A percentile compares a stretch with the other conserved stretches of the same genome.
Conservation (phyloP, 1,139 yeast species). For the Debaryomycetaceae sp. region DNA sequence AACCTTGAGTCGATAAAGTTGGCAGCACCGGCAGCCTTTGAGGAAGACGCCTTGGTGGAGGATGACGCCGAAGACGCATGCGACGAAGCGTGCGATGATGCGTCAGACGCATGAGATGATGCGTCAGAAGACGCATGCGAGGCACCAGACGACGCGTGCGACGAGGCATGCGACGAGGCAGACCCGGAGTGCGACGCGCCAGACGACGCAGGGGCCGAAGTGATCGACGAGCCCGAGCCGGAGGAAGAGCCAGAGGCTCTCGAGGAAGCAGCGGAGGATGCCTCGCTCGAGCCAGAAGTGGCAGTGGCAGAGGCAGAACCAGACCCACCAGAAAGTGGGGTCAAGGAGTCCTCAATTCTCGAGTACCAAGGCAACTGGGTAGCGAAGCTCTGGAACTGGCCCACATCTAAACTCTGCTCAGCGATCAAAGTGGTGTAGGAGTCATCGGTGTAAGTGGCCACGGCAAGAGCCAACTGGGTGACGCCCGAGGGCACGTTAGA, state of each 20-base stretch:
- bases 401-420: slow-evolving; percentile 15
- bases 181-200: slow-evolving; percentile 2
- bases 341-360: slow-evolving; percentile 4
- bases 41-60: background rate
- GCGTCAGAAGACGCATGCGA: background rate
- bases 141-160: slow-evolving; percentile 1
- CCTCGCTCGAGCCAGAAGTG: background rate
- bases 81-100: slow-evolving; percentile 3
- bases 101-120: slow-evolving; percentile 1
- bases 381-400: slow-evolving; percentile 24
- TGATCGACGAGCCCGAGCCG: slow-evolving; percentile 1
- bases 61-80: slow-evolving; percentile 1
- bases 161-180: slow-evolving; percentile 4
- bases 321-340: slow-evolving; percentile 2
- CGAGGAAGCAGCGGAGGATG: slow-evolving; percentile 2
- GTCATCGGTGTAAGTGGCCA: slow-evolving; percentile 32
- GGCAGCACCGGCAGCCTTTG: slow-evolving; percentile 1
- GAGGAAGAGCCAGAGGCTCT: slow-evolving; percentile 1
- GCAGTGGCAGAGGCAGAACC: slow-evolving; percentile 3
- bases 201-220: slow-evolving; percentile 3
- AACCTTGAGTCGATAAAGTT: background rate
- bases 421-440: slow-evolving; percentile 34
- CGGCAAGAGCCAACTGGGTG: slow-evolving; percentile 18
- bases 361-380: slow-evolving; percentile 33
- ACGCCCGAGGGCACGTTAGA: slow-evolving; percentile 21